phyloP scores from a whole-genome alignment of 805 yeast genomes.

The Barnettozyma californica region DNA sequence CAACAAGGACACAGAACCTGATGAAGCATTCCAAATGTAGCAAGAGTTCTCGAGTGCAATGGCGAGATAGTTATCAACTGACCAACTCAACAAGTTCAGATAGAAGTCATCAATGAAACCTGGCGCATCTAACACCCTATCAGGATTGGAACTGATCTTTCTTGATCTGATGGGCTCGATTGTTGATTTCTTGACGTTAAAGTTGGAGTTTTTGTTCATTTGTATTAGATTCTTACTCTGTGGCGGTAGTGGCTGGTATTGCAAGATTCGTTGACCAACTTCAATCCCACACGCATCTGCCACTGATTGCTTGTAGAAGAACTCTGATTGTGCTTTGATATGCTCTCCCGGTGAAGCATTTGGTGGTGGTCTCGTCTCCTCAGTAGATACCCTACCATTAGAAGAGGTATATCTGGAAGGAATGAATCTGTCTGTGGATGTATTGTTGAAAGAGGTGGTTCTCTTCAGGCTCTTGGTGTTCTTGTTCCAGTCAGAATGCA shows the following conservation, averaged over 20 bases:
- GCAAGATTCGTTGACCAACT: slow-evolving; percentile 74
- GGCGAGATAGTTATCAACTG: slow-evolving; percentile 72
- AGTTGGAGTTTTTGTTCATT: slow-evolving; percentile 20
- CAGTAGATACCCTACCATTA: slow-evolving; percentile 38
- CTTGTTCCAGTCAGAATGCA: slow-evolving; percentile 33
- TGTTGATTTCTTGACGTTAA: slow-evolving; percentile 29
- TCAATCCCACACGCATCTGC: slow-evolving; percentile 94
- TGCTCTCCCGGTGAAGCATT: slow-evolving; percentile 42
- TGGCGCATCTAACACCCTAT: slow-evolving; percentile 92
- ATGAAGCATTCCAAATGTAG: slow-evolving; percentile 87
- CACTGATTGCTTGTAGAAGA: slow-evolving; percentile 66
- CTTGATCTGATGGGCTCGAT: slow-evolving; percentile 65
- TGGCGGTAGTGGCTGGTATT: slow-evolving; percentile 85
- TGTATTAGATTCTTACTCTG: slow-evolving; percentile 27
- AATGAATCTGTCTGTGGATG: slow-evolving; percentile 49
- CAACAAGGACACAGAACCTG: slow-evolving; percentile 70
- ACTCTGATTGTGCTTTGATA: slow-evolving; percentile 37
- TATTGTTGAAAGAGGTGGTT: slow-evolving; percentile 20
- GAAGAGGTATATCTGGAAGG: slow-evolving; percentile 51
- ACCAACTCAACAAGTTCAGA: slow-evolving; percentile 84
- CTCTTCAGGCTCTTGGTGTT: slow-evolving; percentile 19
- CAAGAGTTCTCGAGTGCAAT: slow-evolving; percentile 81
- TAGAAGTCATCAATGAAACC: slow-evolving; percentile 92
- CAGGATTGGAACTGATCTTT: slow-evolving; percentile 82
- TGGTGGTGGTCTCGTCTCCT: slow-evolving; percentile 37